Evolutionary conservation across 1,139 yeast genomes (phyloP).

Genomic region (Debaryomycetaceae sp.): DNA sequence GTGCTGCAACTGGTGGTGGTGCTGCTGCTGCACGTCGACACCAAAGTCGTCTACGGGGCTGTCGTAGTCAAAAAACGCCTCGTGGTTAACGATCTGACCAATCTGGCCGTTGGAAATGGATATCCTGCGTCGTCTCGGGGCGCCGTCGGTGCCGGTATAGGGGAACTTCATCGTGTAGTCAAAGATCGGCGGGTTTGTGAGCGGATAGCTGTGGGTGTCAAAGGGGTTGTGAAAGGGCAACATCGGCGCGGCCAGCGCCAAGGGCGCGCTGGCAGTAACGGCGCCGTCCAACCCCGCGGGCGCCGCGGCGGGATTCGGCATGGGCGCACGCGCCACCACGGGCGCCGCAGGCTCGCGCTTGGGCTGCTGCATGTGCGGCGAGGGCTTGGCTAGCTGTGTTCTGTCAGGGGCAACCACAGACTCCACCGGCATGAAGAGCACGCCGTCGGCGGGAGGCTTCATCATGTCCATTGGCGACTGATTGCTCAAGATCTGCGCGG

Average conservation of each 20-base stretch:
- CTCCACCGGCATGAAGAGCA: too few relatives aligned
- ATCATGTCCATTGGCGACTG: too few relatives aligned
- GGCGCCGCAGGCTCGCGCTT: too few relatives aligned
- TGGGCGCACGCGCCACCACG: too few relatives aligned
- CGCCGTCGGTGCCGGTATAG: constrained; percentile 35
- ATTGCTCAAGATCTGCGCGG: too few relatives aligned
- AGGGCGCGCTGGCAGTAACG: not conserved
- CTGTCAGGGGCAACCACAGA: too few relatives aligned
- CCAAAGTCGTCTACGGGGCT: constrained; percentile 15
- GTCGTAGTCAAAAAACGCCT: constrained; percentile 33
- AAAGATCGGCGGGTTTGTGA: constrained; percentile 63
- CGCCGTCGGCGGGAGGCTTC: too few relatives aligned
- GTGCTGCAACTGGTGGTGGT: constrained; percentile 3
- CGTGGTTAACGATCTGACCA: constrained; percentile 57
- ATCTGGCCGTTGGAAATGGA: constrained; percentile 80
- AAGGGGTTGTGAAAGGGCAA: constrained; percentile 29
- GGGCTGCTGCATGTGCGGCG: too few relatives aligned
- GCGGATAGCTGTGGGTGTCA: constrained; percentile 48
- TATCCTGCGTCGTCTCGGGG: constrained; percentile 53
- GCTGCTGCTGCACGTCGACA: constrained; percentile 1
- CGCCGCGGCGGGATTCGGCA: not conserved
- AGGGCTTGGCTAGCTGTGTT: too few relatives aligned
- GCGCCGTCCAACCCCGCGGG: constrained; percentile 1
- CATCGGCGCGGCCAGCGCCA: too few relatives aligned
- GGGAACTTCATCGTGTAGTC: constrained; percentile 49